Percentiles rank a stretch among this genome's conserved stretches.
These are phyloP conservation scores for Plantago major DNA, from an alignment of 257 asterid genomes.

Conservation along the genomic window DNA sequence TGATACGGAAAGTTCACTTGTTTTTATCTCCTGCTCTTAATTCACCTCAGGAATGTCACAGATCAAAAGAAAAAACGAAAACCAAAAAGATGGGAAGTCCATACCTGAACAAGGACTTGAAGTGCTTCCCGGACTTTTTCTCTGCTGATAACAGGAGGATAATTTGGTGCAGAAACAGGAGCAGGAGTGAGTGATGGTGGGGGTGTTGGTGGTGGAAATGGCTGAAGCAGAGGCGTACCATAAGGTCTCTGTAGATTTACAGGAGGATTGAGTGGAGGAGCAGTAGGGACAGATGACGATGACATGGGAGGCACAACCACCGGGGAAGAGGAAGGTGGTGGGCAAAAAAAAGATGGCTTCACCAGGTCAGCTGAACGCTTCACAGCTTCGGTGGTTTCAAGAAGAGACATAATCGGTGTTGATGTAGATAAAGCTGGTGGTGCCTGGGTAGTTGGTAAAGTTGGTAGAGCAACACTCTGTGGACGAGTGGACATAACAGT, in stretches of 20 bases:
- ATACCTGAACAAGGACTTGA: conserved; percentile 79
- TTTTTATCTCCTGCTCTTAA: too few species aligned
- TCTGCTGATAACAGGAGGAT: conserved; percentile 52
- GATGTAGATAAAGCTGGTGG: conserved; percentile 49
- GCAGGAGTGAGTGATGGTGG: conserved; percentile 90
- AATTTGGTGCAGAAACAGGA: conserved; percentile 42
- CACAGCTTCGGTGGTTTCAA: conserved; percentile 43
- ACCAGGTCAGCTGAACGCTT: conserved; percentile 65
- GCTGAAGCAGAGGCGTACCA: conserved; percentile 97
- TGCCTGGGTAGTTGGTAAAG: conserved; percentile 40
- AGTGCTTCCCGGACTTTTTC: conserved; percentile 89
- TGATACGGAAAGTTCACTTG: too few species aligned
- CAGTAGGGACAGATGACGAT: conserved; percentile 66
- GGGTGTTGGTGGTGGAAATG: conserved; percentile 97
- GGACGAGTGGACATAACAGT: conserved; percentile 38
- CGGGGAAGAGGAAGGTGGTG: conserved; percentile 61
- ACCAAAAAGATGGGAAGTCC: conserved; percentile 6
- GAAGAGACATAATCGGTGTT: conserved; percentile 50
- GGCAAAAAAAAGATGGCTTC: conserved; percentile 78
- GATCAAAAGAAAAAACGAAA: background rate
- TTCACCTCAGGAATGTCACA: too few species aligned
- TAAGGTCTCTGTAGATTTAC: conserved; percentile 63
- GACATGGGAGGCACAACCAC: conserved; percentile 49
- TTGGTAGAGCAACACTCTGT: conserved; percentile 37
- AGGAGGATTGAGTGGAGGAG: conserved; percentile 69